Evolutionary conservation across 23 red algal species (phyloP).

Genomic region (Gracilaria caudata): DNA sequence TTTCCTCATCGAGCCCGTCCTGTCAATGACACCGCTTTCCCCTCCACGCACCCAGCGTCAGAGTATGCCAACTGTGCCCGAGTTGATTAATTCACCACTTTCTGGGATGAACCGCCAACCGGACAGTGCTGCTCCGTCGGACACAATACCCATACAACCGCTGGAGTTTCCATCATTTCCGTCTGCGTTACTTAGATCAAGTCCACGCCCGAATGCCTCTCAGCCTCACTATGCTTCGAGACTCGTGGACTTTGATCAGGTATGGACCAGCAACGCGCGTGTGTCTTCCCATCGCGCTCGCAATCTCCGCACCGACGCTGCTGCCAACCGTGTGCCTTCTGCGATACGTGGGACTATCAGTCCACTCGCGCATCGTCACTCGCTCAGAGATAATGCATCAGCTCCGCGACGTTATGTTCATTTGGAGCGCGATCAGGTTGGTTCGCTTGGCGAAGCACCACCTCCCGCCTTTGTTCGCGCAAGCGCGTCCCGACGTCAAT

Average conservation of each 20-base stretch:
- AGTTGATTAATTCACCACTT: background rate
- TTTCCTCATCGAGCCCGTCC: background rate
- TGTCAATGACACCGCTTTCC: background rate
- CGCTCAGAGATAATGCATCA: background rate
- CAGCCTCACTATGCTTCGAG: background rate
- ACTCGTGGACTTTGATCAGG: slow-evolving; percentile 2
- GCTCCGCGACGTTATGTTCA: slow-evolving; percentile 14
- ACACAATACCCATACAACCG: background rate
- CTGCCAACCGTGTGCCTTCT: background rate
- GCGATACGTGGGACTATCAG: background rate
- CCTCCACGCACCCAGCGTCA: slow-evolving; percentile 14
- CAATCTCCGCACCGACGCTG: background rate
- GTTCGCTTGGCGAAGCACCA: background rate
- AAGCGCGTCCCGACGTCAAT: background rate
- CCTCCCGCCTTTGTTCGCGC: background rate
- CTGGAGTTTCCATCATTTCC: background rate
- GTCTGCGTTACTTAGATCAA: background rate
- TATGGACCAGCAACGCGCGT: background rate
- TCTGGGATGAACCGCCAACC: background rate
- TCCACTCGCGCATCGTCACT: background rate
- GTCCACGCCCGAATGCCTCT: background rate
- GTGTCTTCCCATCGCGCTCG: background rate
- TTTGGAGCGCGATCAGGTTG: slow-evolving; percentile 3
- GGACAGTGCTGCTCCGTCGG: background rate
- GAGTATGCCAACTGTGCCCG: background rate